Evolutionary conservation across 768 basidiomycete genomes (phyloP).

Genomic region (Macrolepiota dolichaula): DNA sequence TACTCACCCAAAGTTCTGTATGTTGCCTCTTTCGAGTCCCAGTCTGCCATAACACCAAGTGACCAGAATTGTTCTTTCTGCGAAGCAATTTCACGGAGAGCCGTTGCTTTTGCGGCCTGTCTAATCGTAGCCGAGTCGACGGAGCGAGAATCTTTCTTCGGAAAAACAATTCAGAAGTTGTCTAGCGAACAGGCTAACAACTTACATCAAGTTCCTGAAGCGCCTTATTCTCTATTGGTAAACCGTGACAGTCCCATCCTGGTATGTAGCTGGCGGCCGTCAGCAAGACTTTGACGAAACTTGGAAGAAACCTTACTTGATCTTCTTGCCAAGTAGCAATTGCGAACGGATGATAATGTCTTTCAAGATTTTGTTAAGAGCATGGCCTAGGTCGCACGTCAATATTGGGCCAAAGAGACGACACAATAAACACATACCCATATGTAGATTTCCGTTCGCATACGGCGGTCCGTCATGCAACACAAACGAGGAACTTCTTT

Average conservation of each 20-base stretch:
- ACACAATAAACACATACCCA: slow-evolving; percentile 55
- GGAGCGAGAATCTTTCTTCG: slow-evolving; percentile 58
- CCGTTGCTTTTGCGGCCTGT: slow-evolving; percentile 65
- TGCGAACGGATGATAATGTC: slow-evolving; percentile 93
- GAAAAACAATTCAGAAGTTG: slow-evolving; percentile 9
- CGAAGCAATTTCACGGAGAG: slow-evolving; percentile 64
- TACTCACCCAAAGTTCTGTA: slow-evolving; percentile 84
- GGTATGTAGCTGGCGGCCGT: slow-evolving; percentile 71
- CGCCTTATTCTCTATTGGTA: slow-evolving; percentile 96
- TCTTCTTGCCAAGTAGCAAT: slow-evolving; percentile 68
- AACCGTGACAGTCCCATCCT: slow-evolving; percentile 98
- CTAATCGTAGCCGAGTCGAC: slow-evolving; percentile 58
- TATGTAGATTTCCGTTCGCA: slow-evolving; percentile 94
- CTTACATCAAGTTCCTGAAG: slow-evolving; percentile 70
- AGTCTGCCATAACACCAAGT: slow-evolving; percentile 92
- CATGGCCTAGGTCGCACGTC: slow-evolving; percentile 65
- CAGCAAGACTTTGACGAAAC: background rate
- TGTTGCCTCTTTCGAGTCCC: slow-evolving; percentile 57
- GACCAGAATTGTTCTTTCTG: slow-evolving; percentile 80
- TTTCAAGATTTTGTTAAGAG: slow-evolving; percentile 93
- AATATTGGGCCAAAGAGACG: background rate
- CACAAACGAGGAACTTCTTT: slow-evolving; percentile 69
- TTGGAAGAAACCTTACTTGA: slow-evolving; percentile 59
- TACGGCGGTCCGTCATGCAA: slow-evolving; percentile 97
- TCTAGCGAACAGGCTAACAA: slow-evolving; percentile 7